phyloP scores from a whole-genome alignment of 2,329 filamentous ascomycete genomes.

The Ceratocystis eucalypticola region DNA sequence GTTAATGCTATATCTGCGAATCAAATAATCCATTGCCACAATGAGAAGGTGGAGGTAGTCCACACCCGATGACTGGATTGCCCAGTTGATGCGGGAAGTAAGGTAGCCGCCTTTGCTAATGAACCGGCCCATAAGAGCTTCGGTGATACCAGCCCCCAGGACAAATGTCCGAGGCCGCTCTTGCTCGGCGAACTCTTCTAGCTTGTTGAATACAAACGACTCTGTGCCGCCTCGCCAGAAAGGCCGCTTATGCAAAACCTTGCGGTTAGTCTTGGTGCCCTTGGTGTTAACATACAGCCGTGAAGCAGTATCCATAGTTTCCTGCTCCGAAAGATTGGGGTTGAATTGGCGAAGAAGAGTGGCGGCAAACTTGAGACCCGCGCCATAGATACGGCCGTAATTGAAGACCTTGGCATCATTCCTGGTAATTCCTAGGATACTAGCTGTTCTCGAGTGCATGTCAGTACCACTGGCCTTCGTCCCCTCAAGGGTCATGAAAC shows the following conservation, averaged over 20 bases:
- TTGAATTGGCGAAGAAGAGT: slow-evolving; percentile 91
- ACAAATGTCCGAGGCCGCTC: slow-evolving; percentile 82
- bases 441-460: slow-evolving; percentile 82
- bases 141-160: slow-evolving; percentile 86
- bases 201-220: slow-evolving; percentile 94
- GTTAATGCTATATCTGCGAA: slow-evolving; percentile 68
- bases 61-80: slow-evolving; percentile 91
- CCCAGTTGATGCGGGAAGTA: slow-evolving; percentile 96
- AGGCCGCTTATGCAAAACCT: slow-evolving; percentile 52
- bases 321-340: slow-evolving; percentile 60
- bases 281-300: slow-evolving; percentile 84
- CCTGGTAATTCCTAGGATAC: slow-evolving; percentile 81
- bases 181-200: slow-evolving; percentile 96
- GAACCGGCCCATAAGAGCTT: slow-evolving; percentile 79
- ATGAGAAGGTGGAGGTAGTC: slow-evolving; percentile 94
- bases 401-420: slow-evolving; percentile 98
- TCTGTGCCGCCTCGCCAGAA: slow-evolving; percentile 97
- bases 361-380: slow-evolving; percentile 82
- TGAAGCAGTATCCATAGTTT: slow-evolving; percentile 63
- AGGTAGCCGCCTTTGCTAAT: slow-evolving; percentile 85
- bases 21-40: slow-evolving; percentile 86
- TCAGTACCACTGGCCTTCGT: slow-evolving; percentile 90
- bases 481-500: slow-evolving; percentile 97
- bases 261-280: slow-evolving; percentile 69
- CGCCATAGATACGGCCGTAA: slow-evolving; percentile 97